Percentiles rank a stretch among this genome's conserved stretches.
Evolutionary conservation across 148 eudicot genomes (phyloP).

Genomic region (Linanthus parryae): DNA sequence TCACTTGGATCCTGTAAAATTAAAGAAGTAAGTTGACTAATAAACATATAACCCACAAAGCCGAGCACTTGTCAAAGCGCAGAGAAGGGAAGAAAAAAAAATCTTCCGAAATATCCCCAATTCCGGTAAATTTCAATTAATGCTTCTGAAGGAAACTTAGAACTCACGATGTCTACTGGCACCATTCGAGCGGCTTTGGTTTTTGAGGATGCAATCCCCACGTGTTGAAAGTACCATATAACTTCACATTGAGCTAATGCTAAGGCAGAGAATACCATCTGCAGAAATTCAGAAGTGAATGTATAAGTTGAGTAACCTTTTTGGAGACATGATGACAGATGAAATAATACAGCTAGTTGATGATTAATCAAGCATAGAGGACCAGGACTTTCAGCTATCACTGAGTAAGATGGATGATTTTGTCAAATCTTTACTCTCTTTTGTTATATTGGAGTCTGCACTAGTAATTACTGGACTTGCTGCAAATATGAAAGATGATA

Average conservation of each 20-base stretch:
- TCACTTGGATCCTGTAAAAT: slow-evolving; percentile 87
- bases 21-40: not conserved
- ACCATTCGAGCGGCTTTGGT: slow-evolving; percentile 59
- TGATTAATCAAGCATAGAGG: too few species aligned
- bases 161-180: slow-evolving; percentile 81
- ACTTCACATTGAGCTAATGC: slow-evolving; percentile 97
- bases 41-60: slow-evolving; percentile 10
- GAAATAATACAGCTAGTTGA: too few species aligned
- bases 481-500: too few species aligned
- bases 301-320: too few species aligned
- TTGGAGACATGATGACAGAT: too few species aligned
- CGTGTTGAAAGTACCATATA: slow-evolving; percentile 97
- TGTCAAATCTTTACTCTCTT: too few species aligned
- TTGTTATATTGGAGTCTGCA: too few species aligned
- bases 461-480: too few species aligned
- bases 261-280: slow-evolving; percentile 99
- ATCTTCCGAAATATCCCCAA: slow-evolving; percentile 5
- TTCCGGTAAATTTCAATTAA: not conserved
- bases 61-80: slow-evolving; percentile 4
- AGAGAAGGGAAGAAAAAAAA: not conserved
- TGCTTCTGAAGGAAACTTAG: slow-evolving; percentile 6
- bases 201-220: slow-evolving; percentile 79
- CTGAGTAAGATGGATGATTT: too few species aligned
- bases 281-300: too few species aligned
- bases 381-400: too few species aligned